Evolutionary conservation across 2,329 filamentous ascomycete species (phyloP).

Genomic region (Lachnellula willkommii): DNA sequence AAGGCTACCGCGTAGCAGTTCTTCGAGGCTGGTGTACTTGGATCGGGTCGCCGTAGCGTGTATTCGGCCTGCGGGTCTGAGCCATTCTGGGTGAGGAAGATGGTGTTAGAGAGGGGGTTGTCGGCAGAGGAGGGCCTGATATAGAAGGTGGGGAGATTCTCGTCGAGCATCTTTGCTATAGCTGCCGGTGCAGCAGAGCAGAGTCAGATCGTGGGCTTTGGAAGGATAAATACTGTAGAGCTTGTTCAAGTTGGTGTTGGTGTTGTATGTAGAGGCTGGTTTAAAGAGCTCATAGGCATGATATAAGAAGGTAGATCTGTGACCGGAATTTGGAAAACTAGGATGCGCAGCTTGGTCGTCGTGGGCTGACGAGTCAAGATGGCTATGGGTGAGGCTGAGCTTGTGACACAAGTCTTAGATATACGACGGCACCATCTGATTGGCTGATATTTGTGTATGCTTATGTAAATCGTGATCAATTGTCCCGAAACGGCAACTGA

Average conservation of each 20-base stretch:
- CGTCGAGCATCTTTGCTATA: constrained; percentile 69
- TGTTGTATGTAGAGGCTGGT: background rate
- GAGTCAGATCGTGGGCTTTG: background rate
- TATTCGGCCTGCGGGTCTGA: constrained; percentile 77
- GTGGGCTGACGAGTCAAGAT: constrained; percentile 15
- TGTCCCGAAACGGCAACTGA: too few relatives aligned
- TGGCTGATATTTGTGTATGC: too few relatives aligned
- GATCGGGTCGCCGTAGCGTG: constrained; percentile 70
- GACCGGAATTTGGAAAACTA: background rate
- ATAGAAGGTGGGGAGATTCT: constrained; percentile 76
- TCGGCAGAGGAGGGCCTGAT: constrained; percentile 45
- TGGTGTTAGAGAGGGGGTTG: constrained; percentile 49
- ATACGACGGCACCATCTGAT: too few relatives aligned
- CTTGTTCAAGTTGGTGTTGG: constrained; percentile 6
- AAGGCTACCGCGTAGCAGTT: constrained; percentile 86
- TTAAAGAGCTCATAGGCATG: background rate
- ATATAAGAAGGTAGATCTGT: background rate
- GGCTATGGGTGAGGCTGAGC: constrained; percentile 13
- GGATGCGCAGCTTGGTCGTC: constrained; percentile 3
- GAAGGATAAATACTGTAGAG: background rate
- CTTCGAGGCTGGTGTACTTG: constrained; percentile 60
- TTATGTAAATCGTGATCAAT: too few relatives aligned
- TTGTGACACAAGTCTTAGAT: too few relatives aligned
- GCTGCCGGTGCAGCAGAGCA: constrained; percentile 18
- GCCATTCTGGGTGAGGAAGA: constrained; percentile 64